These are phyloP conservation scores for Serpula lacrymans DNA, from an alignment of 768 basidiomycete genomes.

Conservation along the genomic window DNA sequence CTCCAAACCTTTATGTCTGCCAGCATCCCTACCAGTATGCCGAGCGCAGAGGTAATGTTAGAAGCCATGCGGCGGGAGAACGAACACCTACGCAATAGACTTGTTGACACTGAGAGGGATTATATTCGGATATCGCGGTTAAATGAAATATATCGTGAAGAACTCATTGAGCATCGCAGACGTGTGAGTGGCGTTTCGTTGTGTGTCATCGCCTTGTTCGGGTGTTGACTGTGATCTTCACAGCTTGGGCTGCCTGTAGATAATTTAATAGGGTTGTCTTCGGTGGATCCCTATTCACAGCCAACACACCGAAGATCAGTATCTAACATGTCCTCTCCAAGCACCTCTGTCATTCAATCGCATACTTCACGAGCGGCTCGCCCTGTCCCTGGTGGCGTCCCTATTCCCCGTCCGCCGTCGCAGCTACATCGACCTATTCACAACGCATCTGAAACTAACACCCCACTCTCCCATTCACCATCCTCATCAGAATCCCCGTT, in stretches of 20 bases:
- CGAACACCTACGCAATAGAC: constrained; percentile 60
- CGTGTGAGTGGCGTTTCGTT: constrained; percentile 49
- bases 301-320: constrained; percentile 59
- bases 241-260: constrained; percentile 78
- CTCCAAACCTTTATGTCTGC: constrained; percentile 6
- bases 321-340: constrained; percentile 32
- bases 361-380: constrained; percentile 34
- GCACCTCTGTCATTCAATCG: constrained; percentile 20
- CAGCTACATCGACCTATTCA: constrained; percentile 57
- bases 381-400: too few relatives aligned
- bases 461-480: constrained; percentile 63
- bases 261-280: constrained; percentile 68
- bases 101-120: constrained; percentile 75
- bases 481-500: constrained; percentile 67
- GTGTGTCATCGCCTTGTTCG: constrained; percentile 7
- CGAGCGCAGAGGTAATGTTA: constrained; percentile 57
- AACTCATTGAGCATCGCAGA: constrained; percentile 72
- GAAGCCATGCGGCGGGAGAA: constrained; percentile 80
- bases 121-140: constrained; percentile 69
- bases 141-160: constrained; percentile 84
- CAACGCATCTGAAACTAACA: constrained; percentile 47
- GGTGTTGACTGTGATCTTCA: constrained; percentile 1
- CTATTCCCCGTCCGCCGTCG: constrained; percentile 71
- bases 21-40: constrained; percentile 31
- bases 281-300: constrained; percentile 66